Percentiles rank a stretch among this genome's conserved stretches.
Conservation (phyloP, 108 stramenopile genomes). For the Skeletonema grethae region DNA sequence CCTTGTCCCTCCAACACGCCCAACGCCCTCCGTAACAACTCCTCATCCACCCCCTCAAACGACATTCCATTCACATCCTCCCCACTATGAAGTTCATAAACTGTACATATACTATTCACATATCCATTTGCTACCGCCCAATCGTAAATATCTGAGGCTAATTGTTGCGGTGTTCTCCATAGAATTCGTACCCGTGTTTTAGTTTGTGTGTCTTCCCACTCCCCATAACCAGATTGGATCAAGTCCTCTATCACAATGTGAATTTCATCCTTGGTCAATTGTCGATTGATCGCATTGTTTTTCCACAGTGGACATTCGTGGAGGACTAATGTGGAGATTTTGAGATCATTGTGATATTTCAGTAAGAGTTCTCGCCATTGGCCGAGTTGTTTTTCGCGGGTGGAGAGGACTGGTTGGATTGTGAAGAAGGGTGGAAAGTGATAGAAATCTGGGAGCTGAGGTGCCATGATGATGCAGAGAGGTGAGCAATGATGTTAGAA, state of each 20-base stretch:
- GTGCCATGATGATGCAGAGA: too few relatives aligned
- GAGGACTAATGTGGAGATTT: conserved; percentile 78
- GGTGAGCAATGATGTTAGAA: too few relatives aligned
- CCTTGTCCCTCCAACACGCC: conserved; percentile 78
- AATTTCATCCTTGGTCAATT: conserved; percentile 56
- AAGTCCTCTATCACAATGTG: conserved; percentile 68
- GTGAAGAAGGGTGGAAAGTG: conserved; percentile 91
- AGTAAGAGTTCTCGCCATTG: conserved; percentile 87
- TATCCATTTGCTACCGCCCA: conserved; percentile 81
- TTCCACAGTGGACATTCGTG: conserved; percentile 91
- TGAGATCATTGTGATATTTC: conserved; percentile 73
- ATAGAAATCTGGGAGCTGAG: conserved; percentile 85
- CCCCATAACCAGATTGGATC: conserved; percentile 72
- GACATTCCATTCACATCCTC: conserved; percentile 85
- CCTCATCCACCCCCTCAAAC: conserved; percentile 88
- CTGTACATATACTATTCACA: conserved; percentile 77
- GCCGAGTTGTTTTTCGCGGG: conserved; percentile 81
- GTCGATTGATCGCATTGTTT: conserved; percentile 67
- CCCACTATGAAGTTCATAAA: conserved; percentile 84
- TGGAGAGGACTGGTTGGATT: conserved; percentile 80
- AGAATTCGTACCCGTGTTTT: conserved; percentile 77
- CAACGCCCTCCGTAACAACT: conserved; percentile 78
- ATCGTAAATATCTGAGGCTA: conserved; percentile 84
- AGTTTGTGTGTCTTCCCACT: conserved; percentile 74
- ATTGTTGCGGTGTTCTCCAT: conserved; percentile 87